A percentile compares a stretch with the other conserved stretches of the same genome.
These are phyloP conservation scores for Pelagomonas calceolata DNA, from an alignment of 108 stramenopile genomes.

Conservation along the genomic window DNA sequence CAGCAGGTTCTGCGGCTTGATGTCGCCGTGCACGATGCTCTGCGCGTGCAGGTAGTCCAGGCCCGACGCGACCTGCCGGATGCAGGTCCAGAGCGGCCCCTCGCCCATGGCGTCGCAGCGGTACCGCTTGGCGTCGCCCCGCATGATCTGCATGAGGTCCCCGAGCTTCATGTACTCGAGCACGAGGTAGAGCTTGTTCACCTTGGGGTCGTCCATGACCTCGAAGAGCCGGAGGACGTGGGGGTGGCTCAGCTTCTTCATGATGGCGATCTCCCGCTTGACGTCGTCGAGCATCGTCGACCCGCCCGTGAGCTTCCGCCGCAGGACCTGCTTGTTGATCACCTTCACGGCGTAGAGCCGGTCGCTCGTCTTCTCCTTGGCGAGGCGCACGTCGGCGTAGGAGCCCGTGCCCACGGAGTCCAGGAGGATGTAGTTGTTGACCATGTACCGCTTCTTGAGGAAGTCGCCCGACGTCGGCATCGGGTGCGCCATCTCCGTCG, in stretches of 20 bases:
- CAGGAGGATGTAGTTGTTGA: constrained; percentile 60
- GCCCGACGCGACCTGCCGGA: constrained; percentile 35
- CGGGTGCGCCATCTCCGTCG: constrained; percentile 2
- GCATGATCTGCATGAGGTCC: constrained; percentile 50
- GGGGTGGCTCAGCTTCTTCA: constrained; percentile 57
- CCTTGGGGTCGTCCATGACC: constrained; percentile 56
- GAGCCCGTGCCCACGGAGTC: constrained; percentile 46
- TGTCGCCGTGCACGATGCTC: constrained; percentile 54
- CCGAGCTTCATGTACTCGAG: constrained; percentile 56
- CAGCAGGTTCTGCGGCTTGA: constrained; percentile 55
- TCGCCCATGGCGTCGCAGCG: constrained; percentile 32
- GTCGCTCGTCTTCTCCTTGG: constrained; percentile 45
- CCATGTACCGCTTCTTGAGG: constrained; percentile 30
- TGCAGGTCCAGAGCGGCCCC: constrained; percentile 23
- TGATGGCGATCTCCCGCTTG: constrained; percentile 59
- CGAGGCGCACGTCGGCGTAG: constrained; percentile 52
- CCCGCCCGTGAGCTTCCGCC: constrained; percentile 6
- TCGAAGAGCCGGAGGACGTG: constrained; percentile 49
- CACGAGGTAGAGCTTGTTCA: constrained; percentile 64
- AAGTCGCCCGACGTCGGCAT: constrained; percentile 6
- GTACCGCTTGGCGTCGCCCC: constrained; percentile 26
- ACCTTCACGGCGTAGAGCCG: constrained; percentile 55
- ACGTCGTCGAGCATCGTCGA: constrained; percentile 41
- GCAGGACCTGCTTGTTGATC: constrained; percentile 45
- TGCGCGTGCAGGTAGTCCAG: constrained; percentile 51